Percentiles rank a stretch among this genome's conserved stretches.
Conservation (phyloP, 2,329 filamentous ascomycete genomes). For the Mycogone perniciosa region DNA sequence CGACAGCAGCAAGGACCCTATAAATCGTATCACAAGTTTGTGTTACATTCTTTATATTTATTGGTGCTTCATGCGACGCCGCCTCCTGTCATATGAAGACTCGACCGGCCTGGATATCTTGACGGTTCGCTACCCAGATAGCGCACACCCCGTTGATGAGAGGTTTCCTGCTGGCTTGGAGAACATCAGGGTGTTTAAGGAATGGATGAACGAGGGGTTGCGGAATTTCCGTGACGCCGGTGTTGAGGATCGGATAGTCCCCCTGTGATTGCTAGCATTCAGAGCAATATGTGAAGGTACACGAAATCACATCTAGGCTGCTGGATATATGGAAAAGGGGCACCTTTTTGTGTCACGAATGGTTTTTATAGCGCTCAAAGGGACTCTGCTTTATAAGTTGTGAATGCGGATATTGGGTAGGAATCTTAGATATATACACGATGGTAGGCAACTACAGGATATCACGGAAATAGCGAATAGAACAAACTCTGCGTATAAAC, state of each 20-base stretch:
- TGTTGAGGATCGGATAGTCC: not conserved
- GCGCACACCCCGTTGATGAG: not conserved
- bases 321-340: too few relatives aligned
- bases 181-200: conserved; percentile 3
- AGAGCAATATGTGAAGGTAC: too few relatives aligned
- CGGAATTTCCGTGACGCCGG: not conserved
- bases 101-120: not conserved
- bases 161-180: conserved; percentile 6
- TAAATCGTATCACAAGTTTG: conserved; percentile 1
- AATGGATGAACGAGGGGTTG: conserved; percentile 1
- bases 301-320: too few relatives aligned
- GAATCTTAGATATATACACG: too few relatives aligned
- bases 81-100: not conserved
- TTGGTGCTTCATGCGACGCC: conserved; percentile 9
- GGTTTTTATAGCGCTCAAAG: too few relatives aligned
- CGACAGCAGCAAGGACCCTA: not conserved
- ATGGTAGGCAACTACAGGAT: too few relatives aligned
- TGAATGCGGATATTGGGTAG: too few relatives aligned
- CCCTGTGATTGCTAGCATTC: not conserved
- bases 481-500: too few relatives aligned
- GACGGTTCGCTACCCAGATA: conserved; percentile 1
- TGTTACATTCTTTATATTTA: conserved; percentile 10
- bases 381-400: too few relatives aligned
- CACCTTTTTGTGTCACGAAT: too few relatives aligned
- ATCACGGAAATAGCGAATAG: too few relatives aligned